Conservation (phyloP, 2,329 filamentous ascomycete genomes). For the Dothistroma septosporum region DNA sequence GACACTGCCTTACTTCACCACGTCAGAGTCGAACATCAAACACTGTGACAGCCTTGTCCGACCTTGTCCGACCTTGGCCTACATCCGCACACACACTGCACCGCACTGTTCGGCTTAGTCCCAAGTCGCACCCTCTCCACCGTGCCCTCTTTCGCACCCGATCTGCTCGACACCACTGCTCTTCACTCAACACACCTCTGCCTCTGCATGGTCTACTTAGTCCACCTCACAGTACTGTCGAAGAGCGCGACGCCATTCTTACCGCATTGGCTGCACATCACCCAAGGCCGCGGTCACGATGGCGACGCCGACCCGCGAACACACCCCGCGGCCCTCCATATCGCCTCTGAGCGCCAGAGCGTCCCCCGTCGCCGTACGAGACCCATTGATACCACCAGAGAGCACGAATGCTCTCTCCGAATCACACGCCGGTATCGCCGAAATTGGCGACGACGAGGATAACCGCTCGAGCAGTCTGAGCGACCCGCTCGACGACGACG, state of each 20-base stretch:
- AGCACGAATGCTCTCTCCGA: background rate
- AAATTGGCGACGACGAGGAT: slow-evolving; percentile 26
- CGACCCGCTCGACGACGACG: slow-evolving; percentile 67
- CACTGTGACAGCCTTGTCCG: slow-evolving; percentile 1
- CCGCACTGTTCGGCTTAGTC: background rate
- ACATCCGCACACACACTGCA: background rate
- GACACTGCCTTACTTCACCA: background rate
- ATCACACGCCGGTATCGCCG: slow-evolving; percentile 9
- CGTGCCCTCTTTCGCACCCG: background rate
- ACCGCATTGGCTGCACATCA: slow-evolving; percentile 1
- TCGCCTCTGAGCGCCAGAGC: slow-evolving; percentile 34
- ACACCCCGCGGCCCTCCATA: slow-evolving; percentile 28
- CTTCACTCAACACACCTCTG: background rate
- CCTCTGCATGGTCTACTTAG: background rate
- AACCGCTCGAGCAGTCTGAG: slow-evolving; percentile 81
- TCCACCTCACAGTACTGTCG: background rate
- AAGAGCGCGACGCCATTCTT: background rate
- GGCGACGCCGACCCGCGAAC: slow-evolving; percentile 25
- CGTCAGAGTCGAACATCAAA: background rate
- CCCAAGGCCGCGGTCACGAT: slow-evolving; percentile 10
- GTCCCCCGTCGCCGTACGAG: slow-evolving; percentile 27
- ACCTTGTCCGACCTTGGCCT: background rate
- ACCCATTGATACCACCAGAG: slow-evolving; percentile 4
- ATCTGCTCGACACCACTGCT: background rate
- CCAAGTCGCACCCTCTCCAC: background rate